These are phyloP conservation scores for Cercospora sp. DNA, from an alignment of 2,329 filamentous ascomycete species.

Conservation along the genomic window DNA sequence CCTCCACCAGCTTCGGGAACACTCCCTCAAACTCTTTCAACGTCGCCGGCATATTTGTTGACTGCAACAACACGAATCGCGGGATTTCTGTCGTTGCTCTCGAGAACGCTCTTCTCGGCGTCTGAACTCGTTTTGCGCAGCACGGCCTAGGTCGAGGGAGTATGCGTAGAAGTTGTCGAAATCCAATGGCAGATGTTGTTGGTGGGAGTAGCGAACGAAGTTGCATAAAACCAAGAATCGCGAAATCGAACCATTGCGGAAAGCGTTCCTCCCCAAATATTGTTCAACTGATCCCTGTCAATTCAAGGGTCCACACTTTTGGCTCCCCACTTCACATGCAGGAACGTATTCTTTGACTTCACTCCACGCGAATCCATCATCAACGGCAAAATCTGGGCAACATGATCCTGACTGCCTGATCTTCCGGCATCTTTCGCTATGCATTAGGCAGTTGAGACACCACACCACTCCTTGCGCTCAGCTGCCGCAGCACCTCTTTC, in stretches of 20 bases:
- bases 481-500: too few relatives aligned
- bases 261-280: constrained; percentile 1
- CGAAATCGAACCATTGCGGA: constrained; percentile 7
- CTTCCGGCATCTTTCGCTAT: too few relatives aligned
- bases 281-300: constrained; percentile 1
- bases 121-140: neutral
- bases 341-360: constrained; percentile 2
- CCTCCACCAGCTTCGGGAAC: constrained; percentile 82
- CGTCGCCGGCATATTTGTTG: constrained; percentile 64
- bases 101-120: neutral
- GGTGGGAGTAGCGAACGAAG: neutral
- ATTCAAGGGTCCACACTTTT: neutral
- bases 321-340: constrained; percentile 7
- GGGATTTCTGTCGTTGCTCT: constrained; percentile 8
- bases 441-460: too few relatives aligned
- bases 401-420: too few relatives aligned
- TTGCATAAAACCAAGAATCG: constrained; percentile 3
- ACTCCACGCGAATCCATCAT: neutral
- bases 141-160: too few relatives aligned
- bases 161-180: neutral
- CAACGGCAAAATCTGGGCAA: neutral
- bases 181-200: neutral
- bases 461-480: too few relatives aligned
- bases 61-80: neutral
- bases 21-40: constrained; percentile 86